Base-by-base conservation (phyloP, 768 basidiomycete genomes). In the Russula emetica region DNA sequence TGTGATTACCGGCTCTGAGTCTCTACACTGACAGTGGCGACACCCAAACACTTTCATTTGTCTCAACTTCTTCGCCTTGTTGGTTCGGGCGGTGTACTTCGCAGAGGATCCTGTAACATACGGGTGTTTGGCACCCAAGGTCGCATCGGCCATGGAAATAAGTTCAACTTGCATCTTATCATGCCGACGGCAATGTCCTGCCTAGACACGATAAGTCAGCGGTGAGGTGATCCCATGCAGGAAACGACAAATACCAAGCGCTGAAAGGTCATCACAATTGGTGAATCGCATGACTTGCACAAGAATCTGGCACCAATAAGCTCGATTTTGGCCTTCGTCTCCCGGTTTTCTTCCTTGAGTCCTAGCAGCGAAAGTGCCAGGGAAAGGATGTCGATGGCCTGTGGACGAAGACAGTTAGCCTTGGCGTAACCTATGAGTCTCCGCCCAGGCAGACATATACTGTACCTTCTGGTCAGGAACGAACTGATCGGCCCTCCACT, bases 401-500 rank as follows among this genome's bases (percentile, higher is more conserved):
- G 59, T 26, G 32, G 60, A n/a, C 24, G 10, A 42, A 16, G 24
- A 11, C 45, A 1, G 20, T 61, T 50, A 60, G 14, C 40, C 24
- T 55, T 9, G 4, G 51, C 45, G 16, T 2, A 24, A 13, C 49
- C 60, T 55, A 52, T 28, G 72, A n/a, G 50, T 14, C 34, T 44
- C 24, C 32, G 52, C 49, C 24, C 30, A 34, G 6, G 32, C 30
- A 24, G 70, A 14, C 22, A 20, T n/a, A 47, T n/a, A 47, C 38
- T 16, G 38, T 63, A 83, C 88, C 79, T 81, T 83, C 18, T 77
- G 76, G 70, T 90, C 87, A 59, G 78, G 82, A n/a, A 76, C 74
- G 63, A 90, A 90, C 16, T 78, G 71, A 2, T 76, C 73, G 0
- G 81, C 76, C 30, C 69, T 75, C 86, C 86, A 90, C 4, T 62